phyloP scores from a whole-genome alignment of 345 rosid genomes.

The Noccaea caerulescens region DNA sequence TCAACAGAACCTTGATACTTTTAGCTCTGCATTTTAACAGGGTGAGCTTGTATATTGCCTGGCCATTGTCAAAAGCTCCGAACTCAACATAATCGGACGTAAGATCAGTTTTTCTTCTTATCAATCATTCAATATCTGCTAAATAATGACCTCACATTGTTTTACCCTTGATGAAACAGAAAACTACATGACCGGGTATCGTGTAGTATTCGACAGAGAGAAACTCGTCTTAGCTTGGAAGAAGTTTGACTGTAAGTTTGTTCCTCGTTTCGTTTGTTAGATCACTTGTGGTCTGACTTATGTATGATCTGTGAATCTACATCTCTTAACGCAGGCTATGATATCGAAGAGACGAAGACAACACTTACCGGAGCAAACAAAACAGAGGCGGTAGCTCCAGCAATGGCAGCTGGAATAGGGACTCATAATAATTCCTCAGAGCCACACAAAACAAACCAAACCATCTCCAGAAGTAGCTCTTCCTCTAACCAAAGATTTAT shows the following conservation, averaged over 20 bases:
- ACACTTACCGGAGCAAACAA: constrained; percentile 45
- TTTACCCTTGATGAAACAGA: constrained; percentile 52
- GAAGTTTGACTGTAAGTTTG: constrained; percentile 68
- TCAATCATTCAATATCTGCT: constrained; percentile 1
- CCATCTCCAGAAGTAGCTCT: constrained; percentile 45
- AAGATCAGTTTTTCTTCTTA: constrained; percentile 38
- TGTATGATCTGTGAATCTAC: constrained; percentile 7
- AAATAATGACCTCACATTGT: constrained; percentile 3
- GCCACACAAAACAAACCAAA: constrained; percentile 41
- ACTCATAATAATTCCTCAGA: constrained; percentile 47
- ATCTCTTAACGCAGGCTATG: constrained; percentile 59
- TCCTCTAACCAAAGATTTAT: constrained; percentile 33
- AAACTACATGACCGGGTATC: constrained; percentile 87
- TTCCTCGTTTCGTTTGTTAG: neutral
- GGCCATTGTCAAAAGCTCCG: constrained; percentile 71
- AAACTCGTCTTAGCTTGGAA: constrained; percentile 76
- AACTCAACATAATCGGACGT: constrained; percentile 80
- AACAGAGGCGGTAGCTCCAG: constrained; percentile 59
- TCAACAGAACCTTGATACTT: neutral
- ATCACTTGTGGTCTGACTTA: neutral
- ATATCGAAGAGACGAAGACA: constrained; percentile 50
- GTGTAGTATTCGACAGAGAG: constrained; percentile 78
- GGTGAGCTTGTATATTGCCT: constrained; percentile 66
- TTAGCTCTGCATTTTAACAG: constrained; percentile 46
- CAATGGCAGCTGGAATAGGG: constrained; percentile 62